A percentile compares a stretch with the other conserved stretches of the same genome.
Conservation (phyloP, 2,329 filamentous ascomycete genomes). For the Escovopsis sp. region DNA sequence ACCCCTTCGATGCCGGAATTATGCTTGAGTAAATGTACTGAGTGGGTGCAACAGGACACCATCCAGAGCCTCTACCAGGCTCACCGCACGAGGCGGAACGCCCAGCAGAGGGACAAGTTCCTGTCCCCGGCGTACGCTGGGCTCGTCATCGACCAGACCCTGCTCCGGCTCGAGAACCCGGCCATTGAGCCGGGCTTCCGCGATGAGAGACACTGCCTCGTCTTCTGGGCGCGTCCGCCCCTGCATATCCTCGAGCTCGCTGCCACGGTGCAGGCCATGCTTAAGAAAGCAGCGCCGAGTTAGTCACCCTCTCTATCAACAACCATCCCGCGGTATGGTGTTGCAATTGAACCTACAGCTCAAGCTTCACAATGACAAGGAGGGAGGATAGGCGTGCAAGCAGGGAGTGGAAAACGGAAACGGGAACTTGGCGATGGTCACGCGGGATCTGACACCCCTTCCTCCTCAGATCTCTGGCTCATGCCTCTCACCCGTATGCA, state of each 20-base stretch:
- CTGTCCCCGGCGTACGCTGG: constrained; percentile 51
- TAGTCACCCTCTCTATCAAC: constrained; percentile 17
- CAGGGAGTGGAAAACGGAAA: no score
- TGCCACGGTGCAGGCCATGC: constrained; percentile 48
- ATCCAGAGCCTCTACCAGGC: constrained; percentile 58
- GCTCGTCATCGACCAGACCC: constrained; percentile 60
- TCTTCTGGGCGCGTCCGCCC: constrained; percentile 78
- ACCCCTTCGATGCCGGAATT: no score
- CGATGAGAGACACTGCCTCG: constrained; percentile 68
- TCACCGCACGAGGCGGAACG: constrained; percentile 63
- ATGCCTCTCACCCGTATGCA: constrained; percentile 71
- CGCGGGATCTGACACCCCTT: no score
- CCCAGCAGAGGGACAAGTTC: constrained; percentile 59
- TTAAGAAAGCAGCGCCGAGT: constrained; percentile 55
- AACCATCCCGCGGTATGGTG: not conserved
- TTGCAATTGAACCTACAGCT: not conserved
- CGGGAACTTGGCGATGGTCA: no score
- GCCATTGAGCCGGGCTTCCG: constrained; percentile 50
- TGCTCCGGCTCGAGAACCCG: constrained; percentile 52
- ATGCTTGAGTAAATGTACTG: no score
- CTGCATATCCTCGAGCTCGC: constrained; percentile 54
- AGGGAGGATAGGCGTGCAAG: no score
- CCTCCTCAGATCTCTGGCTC: constrained; percentile 41
- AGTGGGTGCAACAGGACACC: no score
- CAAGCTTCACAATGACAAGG: not conserved